phyloP scores from a whole-genome alignment of 2,329 filamentous ascomycete species.

The Diplocarpon mali region DNA sequence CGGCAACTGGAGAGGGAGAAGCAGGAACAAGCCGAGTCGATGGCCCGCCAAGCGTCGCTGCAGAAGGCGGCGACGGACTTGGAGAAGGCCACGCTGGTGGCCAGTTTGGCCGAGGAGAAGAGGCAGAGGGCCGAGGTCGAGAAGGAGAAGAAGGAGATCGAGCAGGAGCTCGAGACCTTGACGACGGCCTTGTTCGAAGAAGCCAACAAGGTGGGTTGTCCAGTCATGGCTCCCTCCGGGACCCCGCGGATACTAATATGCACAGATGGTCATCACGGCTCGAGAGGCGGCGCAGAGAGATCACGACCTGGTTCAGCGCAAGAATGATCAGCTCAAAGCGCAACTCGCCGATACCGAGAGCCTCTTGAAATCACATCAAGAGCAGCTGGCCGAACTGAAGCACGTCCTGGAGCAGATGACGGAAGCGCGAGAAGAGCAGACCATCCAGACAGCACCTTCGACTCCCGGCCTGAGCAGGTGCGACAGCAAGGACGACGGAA shows the following conservation, averaged over 20 bases:
- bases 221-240: conserved; percentile 31
- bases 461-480: conserved; percentile 67
- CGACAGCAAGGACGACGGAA: conserved; percentile 43
- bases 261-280: conserved; percentile 86
- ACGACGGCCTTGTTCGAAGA: conserved; percentile 95
- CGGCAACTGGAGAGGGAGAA: conserved; percentile 49
- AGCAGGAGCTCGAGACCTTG: conserved; percentile 81
- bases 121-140: conserved; percentile 53
- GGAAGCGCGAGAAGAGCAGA: conserved; percentile 59
- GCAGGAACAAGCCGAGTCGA: conserved; percentile 56
- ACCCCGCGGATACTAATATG: conserved; percentile 52
- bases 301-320: conserved; percentile 67
- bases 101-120: conserved; percentile 53
- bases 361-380: conserved; percentile 79
- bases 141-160: conserved; percentile 77
- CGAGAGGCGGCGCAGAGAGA: conserved; percentile 83
- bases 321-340: conserved; percentile 76
- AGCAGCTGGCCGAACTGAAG: conserved; percentile 87
- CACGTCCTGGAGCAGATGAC: conserved; percentile 82
- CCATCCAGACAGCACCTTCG: conserved; percentile 57
- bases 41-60: conserved; percentile 66
- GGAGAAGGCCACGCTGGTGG: conserved; percentile 52
- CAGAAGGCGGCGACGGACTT: conserved; percentile 61
- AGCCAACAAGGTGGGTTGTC: conserved; percentile 62
- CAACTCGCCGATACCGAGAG: conserved; percentile 81